A percentile compares a stretch with the other conserved stretches of the same genome.
Conservation (phyloP, 2,329 filamentous ascomycete species). For the Dendrostoma leiphaemia region DNA sequence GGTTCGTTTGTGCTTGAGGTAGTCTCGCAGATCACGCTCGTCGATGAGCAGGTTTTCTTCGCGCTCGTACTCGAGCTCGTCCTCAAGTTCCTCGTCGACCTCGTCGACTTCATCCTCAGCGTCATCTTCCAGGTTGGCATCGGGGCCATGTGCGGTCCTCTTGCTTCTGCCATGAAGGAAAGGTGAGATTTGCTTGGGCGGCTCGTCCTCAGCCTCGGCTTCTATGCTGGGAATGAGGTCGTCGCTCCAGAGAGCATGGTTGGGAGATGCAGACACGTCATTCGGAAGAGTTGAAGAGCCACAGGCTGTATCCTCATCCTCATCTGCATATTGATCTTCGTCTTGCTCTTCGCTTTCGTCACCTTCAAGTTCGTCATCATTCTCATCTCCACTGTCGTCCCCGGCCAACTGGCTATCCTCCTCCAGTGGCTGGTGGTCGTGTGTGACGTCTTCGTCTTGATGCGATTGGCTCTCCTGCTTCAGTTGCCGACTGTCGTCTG, state of each 20-base stretch:
- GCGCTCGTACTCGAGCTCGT: slow-evolving; percentile 11
- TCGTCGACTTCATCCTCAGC: background rate
- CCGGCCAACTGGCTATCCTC: background rate
- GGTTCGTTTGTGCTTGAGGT: background rate
- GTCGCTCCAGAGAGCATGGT: background rate
- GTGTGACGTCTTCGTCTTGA: background rate
- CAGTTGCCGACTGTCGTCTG: background rate
- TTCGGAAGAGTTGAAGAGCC: background rate
- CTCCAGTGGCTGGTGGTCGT: background rate
- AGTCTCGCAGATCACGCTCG: background rate
- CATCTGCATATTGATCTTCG: no score
- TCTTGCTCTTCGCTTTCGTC: background rate
- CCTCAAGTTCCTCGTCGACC: slow-evolving; percentile 8
- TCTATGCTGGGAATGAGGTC: slow-evolving; percentile 1
- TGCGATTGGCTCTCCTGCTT: background rate
- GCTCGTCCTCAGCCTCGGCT: background rate
- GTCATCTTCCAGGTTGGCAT: background rate
- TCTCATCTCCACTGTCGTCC: background rate
- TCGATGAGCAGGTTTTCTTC: slow-evolving; percentile 1
- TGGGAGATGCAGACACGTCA: background rate
- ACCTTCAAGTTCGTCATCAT: background rate
- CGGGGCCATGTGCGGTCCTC: background rate
- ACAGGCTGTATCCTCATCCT: no score
- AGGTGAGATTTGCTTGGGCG: background rate
- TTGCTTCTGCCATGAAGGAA: background rate